Evolutionary conservation across 1,284 basidiomycete species (phyloP).

Genomic region (Xanthoconium separans): DNA sequence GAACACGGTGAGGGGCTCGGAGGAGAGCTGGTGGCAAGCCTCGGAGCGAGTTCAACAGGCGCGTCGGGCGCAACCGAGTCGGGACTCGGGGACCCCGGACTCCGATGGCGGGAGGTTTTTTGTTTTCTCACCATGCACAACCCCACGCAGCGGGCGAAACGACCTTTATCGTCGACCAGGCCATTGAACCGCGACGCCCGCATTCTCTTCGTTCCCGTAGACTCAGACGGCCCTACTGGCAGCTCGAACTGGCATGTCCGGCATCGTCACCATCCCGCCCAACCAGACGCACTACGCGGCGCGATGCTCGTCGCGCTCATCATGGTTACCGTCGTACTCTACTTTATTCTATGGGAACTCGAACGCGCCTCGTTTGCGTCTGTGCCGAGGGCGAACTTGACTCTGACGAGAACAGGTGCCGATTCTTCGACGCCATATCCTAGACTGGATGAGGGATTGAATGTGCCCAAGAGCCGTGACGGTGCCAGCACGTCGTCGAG

Average conservation of each 20-base stretch:
- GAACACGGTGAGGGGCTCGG: too few species aligned
- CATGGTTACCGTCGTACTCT: slow-evolving; percentile 27
- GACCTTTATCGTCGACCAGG: not conserved
- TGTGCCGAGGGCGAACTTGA: not conserved
- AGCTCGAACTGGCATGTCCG: not conserved
- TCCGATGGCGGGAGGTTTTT: too few species aligned
- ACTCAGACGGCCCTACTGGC: not conserved
- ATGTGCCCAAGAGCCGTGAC: not conserved
- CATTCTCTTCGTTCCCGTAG: not conserved
- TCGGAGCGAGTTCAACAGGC: too few species aligned
- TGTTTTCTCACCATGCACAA: too few species aligned
- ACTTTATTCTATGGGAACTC: slow-evolving; percentile 24
- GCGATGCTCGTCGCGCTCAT: slow-evolving; percentile 18
- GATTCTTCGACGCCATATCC: too few species aligned
- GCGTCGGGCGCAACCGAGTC: too few species aligned
- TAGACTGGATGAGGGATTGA: not conserved
- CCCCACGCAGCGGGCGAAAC: slow-evolving; percentile 19
- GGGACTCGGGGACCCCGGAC: too few species aligned
- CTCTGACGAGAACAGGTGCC: not conserved
- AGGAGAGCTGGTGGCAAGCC: too few species aligned
- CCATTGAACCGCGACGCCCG: not conserved
- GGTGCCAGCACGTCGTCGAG: too few species aligned
- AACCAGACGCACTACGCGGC: slow-evolving; percentile 13
- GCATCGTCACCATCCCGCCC: not conserved
- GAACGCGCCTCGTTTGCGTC: slow-evolving; percentile 14